Evolutionary conservation across 495 filamentous ascomycete genomes (phyloP), one percentile per base, ranked within the genome.

Genomic region (Xylaria venustula): DNA sequence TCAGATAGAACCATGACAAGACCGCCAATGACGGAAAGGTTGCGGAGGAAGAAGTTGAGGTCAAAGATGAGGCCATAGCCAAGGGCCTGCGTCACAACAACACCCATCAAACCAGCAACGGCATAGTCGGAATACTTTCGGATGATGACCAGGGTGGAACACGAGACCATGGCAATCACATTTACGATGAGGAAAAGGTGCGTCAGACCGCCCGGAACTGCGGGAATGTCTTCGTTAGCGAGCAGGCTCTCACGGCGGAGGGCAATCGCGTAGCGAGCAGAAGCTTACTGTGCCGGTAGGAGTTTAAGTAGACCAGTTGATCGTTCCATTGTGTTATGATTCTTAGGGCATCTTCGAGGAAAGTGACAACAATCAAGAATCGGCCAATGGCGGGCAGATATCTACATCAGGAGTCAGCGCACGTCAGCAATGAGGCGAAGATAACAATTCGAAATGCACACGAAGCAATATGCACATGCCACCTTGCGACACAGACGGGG

Each of bases 1-100:
- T 98, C 94, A 17, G 93, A 97, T 14, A 98, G 81, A 3, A 98
- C 95, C 94, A 98, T 97, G 48, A 98, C 82, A 42, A 98, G 83
- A 54, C 94, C 94, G 65, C 94, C 94, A 79, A 98, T 90, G 67
- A 98, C 94, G 63, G 90, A 95, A 61, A 98, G 81, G 71, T 98
- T 98, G 74, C 94, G 93, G 62, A 98, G 89, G 87, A 98, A 98
- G 82, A 98, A 98, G 83, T 98, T 98, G 67, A 97, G 85, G 76
- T 98, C 95, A 77, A 98, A 98, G 77, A 98, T 97, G 34, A 98
- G 86, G 41, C 94, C 94, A 71, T 98, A 98, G 64, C 94, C 94
- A 25, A 98, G 84, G 28, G 93, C 94, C 78, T 98, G 94, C n/a
- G 92, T 91, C 62, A 98, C 74, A 28, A 98, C 94, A 30, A 98